phyloP scores from a whole-genome alignment of 352 stramenopile genomes.

The Saprolegnia parasitica region DNA sequence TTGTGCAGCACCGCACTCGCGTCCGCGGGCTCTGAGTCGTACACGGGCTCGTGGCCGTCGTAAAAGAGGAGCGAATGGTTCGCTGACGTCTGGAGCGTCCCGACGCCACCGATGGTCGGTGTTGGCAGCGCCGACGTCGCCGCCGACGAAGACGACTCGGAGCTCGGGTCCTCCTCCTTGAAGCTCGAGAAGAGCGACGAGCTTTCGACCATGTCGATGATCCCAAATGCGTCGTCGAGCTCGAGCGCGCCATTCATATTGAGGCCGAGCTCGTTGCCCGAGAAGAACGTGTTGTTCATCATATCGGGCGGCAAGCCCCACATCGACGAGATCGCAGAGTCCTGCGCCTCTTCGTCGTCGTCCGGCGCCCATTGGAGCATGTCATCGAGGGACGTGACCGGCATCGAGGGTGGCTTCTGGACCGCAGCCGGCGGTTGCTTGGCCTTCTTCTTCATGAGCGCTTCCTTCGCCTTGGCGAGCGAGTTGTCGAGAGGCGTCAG shows the following conservation, averaged over 20 bases:
- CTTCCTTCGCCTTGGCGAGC: constrained; percentile 13
- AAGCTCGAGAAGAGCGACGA: constrained; percentile 29
- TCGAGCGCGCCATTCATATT: constrained; percentile 27
- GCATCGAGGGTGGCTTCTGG: background rate
- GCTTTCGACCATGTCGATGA: constrained; percentile 30
- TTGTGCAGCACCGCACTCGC: background rate
- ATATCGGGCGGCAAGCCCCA: constrained; percentile 19
- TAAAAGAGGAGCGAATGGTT: constrained; percentile 16
- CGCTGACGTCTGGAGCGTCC: background rate
- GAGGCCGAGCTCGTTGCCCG: constrained; percentile 17
- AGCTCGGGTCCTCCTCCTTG: background rate
- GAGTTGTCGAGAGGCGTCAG: constrained; percentile 5
- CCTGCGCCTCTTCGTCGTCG: constrained; percentile 25
- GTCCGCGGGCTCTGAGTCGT: background rate
- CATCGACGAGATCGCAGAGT: constrained; percentile 24
- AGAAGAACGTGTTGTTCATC: constrained; percentile 29
- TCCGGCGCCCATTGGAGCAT: constrained; percentile 20
- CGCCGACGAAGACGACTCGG: background rate
- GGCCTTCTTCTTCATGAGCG: constrained; percentile 28
- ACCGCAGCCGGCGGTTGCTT: constrained; percentile 1
- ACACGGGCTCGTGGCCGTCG: background rate
- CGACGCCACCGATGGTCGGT: background rate
- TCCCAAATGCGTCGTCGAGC: constrained; percentile 29
- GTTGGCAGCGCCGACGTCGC: background rate
- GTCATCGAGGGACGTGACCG: constrained; percentile 1